Evolutionary conservation across 768 basidiomycete species (phyloP).

Genomic region (Rhizopogon vinicolor): DNA sequence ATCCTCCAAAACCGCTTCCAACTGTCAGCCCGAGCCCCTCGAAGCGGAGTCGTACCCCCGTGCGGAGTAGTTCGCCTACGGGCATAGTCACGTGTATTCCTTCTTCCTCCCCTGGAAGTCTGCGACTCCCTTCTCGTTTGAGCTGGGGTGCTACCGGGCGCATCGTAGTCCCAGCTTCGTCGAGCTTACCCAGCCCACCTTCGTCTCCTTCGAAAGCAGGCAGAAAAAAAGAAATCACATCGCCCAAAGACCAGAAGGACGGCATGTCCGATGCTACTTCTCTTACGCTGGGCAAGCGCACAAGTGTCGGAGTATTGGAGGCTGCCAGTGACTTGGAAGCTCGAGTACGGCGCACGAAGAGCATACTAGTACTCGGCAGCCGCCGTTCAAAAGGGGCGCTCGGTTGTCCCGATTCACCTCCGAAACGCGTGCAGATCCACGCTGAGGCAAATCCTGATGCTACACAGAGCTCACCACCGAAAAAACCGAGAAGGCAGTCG

Average conservation of each 20-base stretch:
- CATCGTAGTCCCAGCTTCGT: constrained; percentile 5
- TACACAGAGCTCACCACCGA: neutral
- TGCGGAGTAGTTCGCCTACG: neutral
- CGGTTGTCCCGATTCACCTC: constrained; percentile 6
- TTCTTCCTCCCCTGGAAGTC: constrained; percentile 23
- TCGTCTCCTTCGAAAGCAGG: constrained; percentile 20
- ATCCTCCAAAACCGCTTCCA: neutral
- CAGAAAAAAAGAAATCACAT: constrained; percentile 7
- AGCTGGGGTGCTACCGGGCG: constrained; percentile 23
- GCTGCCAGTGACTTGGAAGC: constrained; percentile 15
- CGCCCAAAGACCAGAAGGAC: constrained; percentile 4
- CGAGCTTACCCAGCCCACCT: constrained; percentile 23
- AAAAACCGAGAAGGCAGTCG: constrained; percentile 22
- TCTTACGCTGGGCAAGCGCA: constrained; percentile 8
- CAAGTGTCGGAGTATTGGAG: constrained; percentile 26
- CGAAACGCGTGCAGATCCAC: constrained; percentile 25
- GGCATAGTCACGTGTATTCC: neutral
- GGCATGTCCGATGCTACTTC: neutral
- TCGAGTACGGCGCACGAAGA: constrained; percentile 18
- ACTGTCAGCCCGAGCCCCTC: constrained; percentile 11
- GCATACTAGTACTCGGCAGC: constrained; percentile 23
- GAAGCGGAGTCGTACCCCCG: constrained; percentile 20
- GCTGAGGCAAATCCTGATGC: constrained; percentile 15
- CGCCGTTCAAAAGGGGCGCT: constrained; percentile 18
- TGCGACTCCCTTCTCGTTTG: constrained; percentile 27